These are phyloP conservation scores for Helotiales sp. DNA, from an alignment of 2,329 filamentous ascomycete species.

Conservation along the genomic window DNA sequence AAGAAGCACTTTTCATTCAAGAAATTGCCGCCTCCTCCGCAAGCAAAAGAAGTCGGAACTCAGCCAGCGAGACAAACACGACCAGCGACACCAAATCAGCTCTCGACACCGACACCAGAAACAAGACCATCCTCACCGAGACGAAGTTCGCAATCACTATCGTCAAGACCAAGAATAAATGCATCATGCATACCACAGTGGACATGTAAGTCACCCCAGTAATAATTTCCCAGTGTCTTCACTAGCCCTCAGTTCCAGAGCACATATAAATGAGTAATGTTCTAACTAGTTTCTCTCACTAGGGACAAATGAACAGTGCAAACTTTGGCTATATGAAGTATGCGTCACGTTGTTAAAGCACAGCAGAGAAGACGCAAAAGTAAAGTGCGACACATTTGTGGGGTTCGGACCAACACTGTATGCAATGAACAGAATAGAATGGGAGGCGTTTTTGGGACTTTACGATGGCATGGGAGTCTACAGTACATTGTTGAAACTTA, in stretches of 20 bases:
- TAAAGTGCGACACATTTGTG: not conserved
- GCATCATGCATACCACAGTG: slow-evolving; percentile 1
- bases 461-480: not conserved
- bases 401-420: not conserved
- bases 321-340: not conserved
- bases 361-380: not conserved
- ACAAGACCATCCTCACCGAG: not conserved
- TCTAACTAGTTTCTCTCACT: too few relatives aligned
- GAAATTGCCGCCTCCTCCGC: not conserved
- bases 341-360: not conserved
- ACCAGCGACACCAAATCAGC: not conserved
- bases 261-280: too few relatives aligned
- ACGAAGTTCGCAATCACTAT: not conserved
- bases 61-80: not conserved
- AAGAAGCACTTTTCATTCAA: not conserved
- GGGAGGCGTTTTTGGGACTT: not conserved
- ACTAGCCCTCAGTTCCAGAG: too few relatives aligned
- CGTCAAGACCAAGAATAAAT: not conserved
- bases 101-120: not conserved
- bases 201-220: not conserved
- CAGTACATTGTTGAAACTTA: not conserved
- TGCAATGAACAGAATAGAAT: not conserved
- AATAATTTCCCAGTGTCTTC: not conserved
- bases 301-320: slow-evolving; percentile 5
- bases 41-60: not conserved